phyloP scores from a whole-genome alignment of 441 rosid species.

The Dalechampia spathulata region DNA sequence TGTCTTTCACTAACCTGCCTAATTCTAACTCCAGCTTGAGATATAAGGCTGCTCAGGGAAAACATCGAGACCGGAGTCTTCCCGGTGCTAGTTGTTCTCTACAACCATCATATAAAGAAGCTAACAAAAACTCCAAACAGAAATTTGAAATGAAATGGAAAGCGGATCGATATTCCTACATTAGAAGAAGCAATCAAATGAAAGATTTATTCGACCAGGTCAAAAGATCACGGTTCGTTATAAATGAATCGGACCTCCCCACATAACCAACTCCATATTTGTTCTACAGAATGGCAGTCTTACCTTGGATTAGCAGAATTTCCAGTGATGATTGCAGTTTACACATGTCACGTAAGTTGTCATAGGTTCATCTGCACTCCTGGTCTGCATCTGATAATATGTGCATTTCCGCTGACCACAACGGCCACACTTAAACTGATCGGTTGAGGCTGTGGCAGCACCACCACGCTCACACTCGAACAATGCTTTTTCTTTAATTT shows the following conservation, averaged over 20 bases:
- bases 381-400: conserved; percentile 88
- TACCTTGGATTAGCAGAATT: conserved; percentile 53
- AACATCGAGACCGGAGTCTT: background rate
- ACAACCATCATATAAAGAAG: background rate
- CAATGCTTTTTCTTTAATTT: conserved; percentile 63
- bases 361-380: conserved; percentile 98
- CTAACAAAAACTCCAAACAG: background rate
- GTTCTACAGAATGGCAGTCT: conserved; percentile 12
- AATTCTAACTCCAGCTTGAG: background rate
- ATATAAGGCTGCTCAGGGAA: background rate
- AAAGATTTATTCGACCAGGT: conserved; percentile 5
- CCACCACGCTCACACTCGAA: conserved; percentile 61
- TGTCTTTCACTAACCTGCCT: background rate
- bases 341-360: conserved; percentile 86
- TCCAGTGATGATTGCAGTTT: conserved; percentile 74
- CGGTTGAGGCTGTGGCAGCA: conserved; percentile 61
- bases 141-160: background rate
- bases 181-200: conserved; percentile 14
- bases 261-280: conserved; percentile 18
- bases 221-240: background rate
- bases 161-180: background rate
- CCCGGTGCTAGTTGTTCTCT: background rate
- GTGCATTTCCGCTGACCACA: conserved; percentile 75
- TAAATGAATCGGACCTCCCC: conserved; percentile 15
- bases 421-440: conserved; percentile 75